Evolutionary conservation across 164 flowering plant species (phyloP).

Genomic region (Vitis rotundifolia): DNA sequence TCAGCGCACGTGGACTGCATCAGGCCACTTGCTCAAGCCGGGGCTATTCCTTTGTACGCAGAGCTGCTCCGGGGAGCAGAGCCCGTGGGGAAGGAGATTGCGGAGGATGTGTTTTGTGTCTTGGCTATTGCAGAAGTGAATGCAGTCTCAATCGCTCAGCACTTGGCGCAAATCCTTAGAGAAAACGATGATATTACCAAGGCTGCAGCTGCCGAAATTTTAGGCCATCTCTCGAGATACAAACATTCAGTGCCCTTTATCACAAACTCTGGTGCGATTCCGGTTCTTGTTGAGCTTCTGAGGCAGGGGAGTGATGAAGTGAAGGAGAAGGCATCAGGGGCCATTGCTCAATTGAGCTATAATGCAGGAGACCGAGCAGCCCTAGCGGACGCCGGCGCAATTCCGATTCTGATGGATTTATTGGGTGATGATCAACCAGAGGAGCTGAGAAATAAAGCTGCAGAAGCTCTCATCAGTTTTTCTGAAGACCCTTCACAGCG

Average conservation of each 20-base stretch:
- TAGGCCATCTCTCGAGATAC: conserved; percentile 54
- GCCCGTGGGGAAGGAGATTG: conserved; percentile 47
- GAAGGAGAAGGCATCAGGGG: conserved; percentile 45
- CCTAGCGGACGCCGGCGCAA: conserved; percentile 46
- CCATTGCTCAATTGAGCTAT: conserved; percentile 54
- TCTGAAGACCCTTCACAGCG: conserved; percentile 38
- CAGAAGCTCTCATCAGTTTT: conserved; percentile 50
- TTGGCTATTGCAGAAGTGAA: conserved; percentile 49
- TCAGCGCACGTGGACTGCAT: conserved; percentile 42
- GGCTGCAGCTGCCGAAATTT: conserved; percentile 54
- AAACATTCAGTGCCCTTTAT: conserved; percentile 38
- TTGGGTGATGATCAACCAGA: conserved; percentile 39
- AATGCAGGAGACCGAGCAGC: conserved; percentile 33
- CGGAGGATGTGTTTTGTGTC: conserved; percentile 53
- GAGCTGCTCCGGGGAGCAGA: conserved; percentile 46
- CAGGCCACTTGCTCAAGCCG: conserved; percentile 48
- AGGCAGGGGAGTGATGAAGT: conserved; percentile 29
- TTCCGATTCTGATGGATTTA: conserved; percentile 37
- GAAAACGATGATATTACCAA: conserved; percentile 37
- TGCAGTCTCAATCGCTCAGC: conserved; percentile 38
- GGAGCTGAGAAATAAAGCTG: conserved; percentile 50
- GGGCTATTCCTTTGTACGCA: conserved; percentile 54
- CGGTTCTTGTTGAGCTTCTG: conserved; percentile 46
- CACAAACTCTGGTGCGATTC: conserved; percentile 45
- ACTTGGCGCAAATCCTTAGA: conserved; percentile 47